Base-by-base conservation (phyloP, 139 green algal genomes). In the Coelastrella sp. region DNA sequence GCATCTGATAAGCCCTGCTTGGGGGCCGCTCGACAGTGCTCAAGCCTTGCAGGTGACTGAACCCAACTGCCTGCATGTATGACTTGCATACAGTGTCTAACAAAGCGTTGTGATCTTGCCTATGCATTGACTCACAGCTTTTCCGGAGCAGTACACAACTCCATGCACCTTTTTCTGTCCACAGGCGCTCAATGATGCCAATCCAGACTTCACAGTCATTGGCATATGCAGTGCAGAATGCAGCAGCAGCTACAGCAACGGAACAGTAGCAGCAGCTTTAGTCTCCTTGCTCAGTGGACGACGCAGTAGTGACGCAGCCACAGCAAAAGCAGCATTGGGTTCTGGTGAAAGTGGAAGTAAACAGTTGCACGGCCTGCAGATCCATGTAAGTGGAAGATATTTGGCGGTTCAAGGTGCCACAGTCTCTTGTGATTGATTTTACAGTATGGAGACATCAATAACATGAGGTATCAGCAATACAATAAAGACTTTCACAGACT, bases 191-290 rank as follows among this genome's bases (percentile, higher is more conserved):
- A 66, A 27, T 48, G 72, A 64, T 15, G 66, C 17, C 45, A 80
- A 80, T 21, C 15, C 38, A 50, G 72, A 80, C 17, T 80, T 80
- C 34, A 13, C 32, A 23, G 72, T 80, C 3, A 45, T 80, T 2
- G 72, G 72, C 15, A 45, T 80, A 15, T 67, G 45, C 45, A 80
- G 72, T 21, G 27, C 72, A 66, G 72, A 80, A 37, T 45, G 38
- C 45, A 48, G 23, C 17, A 59, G 40, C 68, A 57, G 21, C 68
- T 59, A 48, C 23, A 34, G 27, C 5, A 19, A n/a, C n/a, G n/a
- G n/a, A 3, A 25, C 48, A 27, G 9, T 50, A 40, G 66, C 66
- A 19, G 30, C 66, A 48, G 8, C 15, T 15, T 48, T 80, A 9
- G 30, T 15, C 4, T 27, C 45, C 2, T 13, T 66, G 48, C 72